A percentile compares a stretch with the other conserved stretches of the same genome.
Evolutionary conservation across 495 filamentous ascomycete genomes (phyloP).

Genomic region (Cryomyces antarcticus): DNA sequence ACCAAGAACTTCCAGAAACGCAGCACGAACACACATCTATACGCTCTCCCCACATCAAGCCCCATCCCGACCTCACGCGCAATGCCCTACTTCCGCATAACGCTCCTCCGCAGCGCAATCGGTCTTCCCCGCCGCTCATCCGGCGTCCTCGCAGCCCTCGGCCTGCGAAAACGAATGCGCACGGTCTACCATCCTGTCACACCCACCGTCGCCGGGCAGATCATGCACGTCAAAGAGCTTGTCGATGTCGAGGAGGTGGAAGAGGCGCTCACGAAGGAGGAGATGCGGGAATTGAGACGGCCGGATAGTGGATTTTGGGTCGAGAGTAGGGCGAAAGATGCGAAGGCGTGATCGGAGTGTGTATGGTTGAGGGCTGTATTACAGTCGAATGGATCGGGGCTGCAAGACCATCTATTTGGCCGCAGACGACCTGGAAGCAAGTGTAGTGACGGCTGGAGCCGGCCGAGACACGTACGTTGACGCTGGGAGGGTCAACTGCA

Average conservation of each 20-base stretch:
- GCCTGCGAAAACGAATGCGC: conserved; percentile 66
- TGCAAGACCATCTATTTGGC: too few species aligned
- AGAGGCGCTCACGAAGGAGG: conserved; percentile 39
- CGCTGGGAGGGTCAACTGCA: too few species aligned
- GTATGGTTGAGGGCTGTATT: too few species aligned
- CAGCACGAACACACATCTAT: too few species aligned
- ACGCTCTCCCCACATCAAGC: too few species aligned
- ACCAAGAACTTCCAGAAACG: too few species aligned
- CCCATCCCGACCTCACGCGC: conserved; percentile 4
- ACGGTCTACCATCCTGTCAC: conserved; percentile 86
- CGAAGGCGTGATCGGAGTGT: too few species aligned
- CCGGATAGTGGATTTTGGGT: conserved; percentile 74
- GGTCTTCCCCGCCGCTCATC: conserved; percentile 66
- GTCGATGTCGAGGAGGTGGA: conserved; percentile 75
- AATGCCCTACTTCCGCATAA: conserved; percentile 92
- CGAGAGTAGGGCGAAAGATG: conserved; percentile 30
- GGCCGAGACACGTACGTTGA: too few species aligned
- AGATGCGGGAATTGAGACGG: conserved; percentile 52
- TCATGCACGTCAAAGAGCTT: conserved; percentile 95
- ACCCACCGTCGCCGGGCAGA: conserved; percentile 71
- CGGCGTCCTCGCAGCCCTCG: conserved; percentile 74
- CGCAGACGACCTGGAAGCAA: too few species aligned
- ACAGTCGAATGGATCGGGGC: too few species aligned
- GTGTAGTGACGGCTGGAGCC: too few species aligned
- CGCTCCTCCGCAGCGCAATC: conserved; percentile 80